These are phyloP conservation scores for Pseudopediastrum boryanum DNA, from an alignment of 139 green algal species.

Conservation along the genomic window DNA sequence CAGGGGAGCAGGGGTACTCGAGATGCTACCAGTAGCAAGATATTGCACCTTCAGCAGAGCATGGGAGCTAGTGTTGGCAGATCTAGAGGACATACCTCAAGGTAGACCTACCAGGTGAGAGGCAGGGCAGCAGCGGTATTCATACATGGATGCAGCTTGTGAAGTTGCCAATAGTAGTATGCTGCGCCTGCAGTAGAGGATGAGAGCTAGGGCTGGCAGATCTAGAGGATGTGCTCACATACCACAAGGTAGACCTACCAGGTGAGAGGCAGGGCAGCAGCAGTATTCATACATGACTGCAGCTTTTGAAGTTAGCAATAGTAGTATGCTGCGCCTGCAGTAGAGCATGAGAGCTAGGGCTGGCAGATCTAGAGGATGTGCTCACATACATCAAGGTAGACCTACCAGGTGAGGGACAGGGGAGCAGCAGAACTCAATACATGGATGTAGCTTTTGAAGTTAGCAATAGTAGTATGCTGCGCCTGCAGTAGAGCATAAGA, in stretches of 20 bases:
- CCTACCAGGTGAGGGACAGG: conserved; percentile 43
- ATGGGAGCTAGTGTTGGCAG: conserved; percentile 42
- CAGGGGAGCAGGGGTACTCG: background rate
- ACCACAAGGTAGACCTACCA: conserved; percentile 65
- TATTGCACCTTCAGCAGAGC: no score
- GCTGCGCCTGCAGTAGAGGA: background rate
- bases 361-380: conserved; percentile 74
- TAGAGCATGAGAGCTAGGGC: conserved; percentile 8
- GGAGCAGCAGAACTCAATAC: background rate
- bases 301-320: background rate
- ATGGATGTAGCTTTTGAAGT: background rate
- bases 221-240: conserved; percentile 71
- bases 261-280: background rate
- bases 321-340: background rate
- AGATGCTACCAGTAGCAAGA: background rate
- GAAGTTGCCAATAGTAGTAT: background rate
- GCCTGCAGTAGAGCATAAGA: background rate
- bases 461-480: background rate
- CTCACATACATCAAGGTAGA: conserved; percentile 65
- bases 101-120: conserved; percentile 54
- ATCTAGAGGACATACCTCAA: conserved; percentile 77
- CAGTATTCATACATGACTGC: background rate
- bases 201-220: conserved; percentile 51
- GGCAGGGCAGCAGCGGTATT: background rate
- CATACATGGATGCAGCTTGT: background rate